phyloP scores from a whole-genome alignment of 2,329 filamentous ascomycete species.

The Penicillium sclerotiorum region DNA sequence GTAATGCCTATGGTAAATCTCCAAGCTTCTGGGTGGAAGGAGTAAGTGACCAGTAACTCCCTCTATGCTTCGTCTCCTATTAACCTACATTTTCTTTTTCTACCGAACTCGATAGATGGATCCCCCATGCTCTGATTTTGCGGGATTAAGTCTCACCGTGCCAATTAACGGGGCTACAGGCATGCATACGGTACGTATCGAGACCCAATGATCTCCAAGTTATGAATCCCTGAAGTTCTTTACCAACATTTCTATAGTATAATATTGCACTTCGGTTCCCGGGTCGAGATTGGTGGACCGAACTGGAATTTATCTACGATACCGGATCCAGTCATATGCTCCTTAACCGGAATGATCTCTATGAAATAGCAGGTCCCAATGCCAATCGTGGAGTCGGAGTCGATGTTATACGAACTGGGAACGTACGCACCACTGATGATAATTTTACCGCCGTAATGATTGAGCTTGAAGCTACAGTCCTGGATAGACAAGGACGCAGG shows the following conservation, averaged over 20 bases:
- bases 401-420: background rate
- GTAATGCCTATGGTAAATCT: background rate
- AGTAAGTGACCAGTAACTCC: background rate
- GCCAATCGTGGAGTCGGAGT: background rate
- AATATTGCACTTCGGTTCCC: background rate
- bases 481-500: background rate
- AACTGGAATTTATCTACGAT: slow-evolving; percentile 1
- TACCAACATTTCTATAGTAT: background rate
- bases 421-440: background rate
- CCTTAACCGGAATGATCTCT: background rate
- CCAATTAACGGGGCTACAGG: no score
- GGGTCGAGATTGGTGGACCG: background rate
- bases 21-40: slow-evolving; percentile 10
- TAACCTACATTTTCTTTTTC: background rate
- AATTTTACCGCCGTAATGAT: background rate
- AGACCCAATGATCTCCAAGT: background rate
- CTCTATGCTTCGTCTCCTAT: no score
- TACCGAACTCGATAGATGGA: no score
- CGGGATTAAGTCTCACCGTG: no score
- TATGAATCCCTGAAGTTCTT: background rate
- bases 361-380: background rate
- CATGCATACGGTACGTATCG: background rate
- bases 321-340: slow-evolving; percentile 3
- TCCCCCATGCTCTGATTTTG: no score
- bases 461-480: background rate